Conservation (phyloP, 768 basidiomycete genomes). For the Boletus sensibilis region DNA sequence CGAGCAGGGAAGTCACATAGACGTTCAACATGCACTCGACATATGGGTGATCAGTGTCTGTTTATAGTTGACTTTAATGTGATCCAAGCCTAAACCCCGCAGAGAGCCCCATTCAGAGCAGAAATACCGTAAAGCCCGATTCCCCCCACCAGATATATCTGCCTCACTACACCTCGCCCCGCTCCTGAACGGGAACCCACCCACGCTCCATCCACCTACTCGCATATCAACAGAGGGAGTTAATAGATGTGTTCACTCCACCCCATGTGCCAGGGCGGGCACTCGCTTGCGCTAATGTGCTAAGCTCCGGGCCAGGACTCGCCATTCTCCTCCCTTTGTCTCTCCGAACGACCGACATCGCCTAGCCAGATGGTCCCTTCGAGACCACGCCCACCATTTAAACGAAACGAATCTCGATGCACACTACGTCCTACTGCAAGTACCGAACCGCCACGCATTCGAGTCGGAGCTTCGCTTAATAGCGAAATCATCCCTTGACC, state of each 20-base stretch:
- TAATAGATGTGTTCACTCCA: conserved; percentile 8
- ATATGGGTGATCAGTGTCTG: no score
- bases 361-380: conserved; percentile 71
- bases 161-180: conserved; percentile 67
- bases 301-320: no score
- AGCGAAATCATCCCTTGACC: no score
- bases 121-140: conserved; percentile 72
- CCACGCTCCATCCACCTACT: neutral
- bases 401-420: conserved; percentile 90
- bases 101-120: conserved; percentile 75
- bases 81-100: no score
- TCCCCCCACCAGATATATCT: conserved; percentile 73
- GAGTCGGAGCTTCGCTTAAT: no score
- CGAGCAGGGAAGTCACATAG: conserved; percentile 71
- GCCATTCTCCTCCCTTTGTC: conserved; percentile 73
- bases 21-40: no score
- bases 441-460: no score
- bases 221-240: conserved; percentile 2
- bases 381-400: conserved; percentile 70
- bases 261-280: conserved; percentile 44
- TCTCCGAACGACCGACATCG: conserved; percentile 59
- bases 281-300: no score
- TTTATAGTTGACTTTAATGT: no score
- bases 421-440: conserved; percentile 61
- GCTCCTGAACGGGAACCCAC: conserved; percentile 20